These are phyloP conservation scores for Cytospora schulzeri DNA, from an alignment of 2,329 filamentous ascomycete genomes.

Conservation along the genomic window DNA sequence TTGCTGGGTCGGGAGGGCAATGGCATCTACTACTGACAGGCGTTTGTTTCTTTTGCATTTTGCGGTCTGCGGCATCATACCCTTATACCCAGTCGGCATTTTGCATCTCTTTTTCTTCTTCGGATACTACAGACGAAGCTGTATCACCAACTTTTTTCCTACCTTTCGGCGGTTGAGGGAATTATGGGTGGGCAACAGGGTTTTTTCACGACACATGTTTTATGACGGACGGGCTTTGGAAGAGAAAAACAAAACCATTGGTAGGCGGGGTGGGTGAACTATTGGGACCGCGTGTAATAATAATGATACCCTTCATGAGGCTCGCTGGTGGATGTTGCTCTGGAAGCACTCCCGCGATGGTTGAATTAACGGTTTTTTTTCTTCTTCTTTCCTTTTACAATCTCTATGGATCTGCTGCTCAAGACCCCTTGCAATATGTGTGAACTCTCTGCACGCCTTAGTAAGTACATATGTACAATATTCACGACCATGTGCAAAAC, in stretches of 20 bases:
- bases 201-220: constrained; percentile 16
- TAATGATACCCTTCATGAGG: constrained; percentile 23
- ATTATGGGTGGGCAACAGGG: neutral
- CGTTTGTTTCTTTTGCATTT: constrained; percentile 17
- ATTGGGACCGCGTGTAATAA: constrained; percentile 19
- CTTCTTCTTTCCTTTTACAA: neutral
- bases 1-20: constrained; percentile 16
- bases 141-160: constrained; percentile 8
- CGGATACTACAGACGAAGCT: constrained; percentile 9
- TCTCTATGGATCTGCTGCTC: neutral
- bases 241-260: constrained; percentile 8
- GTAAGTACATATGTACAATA: neutral
- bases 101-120: neutral
- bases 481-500: neutral
- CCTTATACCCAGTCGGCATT: constrained; percentile 20
- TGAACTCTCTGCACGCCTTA: neutral
- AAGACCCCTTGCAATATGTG: neutral
- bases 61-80: constrained; percentile 21
- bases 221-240: constrained; percentile 16
- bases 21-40: constrained; percentile 18
- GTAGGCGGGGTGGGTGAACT: constrained; percentile 3
- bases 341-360: constrained; percentile 13
- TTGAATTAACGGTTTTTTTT: constrained; percentile 6
- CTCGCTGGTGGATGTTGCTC: constrained; percentile 15
- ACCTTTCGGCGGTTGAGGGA: constrained; percentile 3